Evolutionary conservation across 1,284 basidiomycete species (phyloP), one percentile per base, ranked within the genome.

Genomic region (Takashimella koratensis): DNA sequence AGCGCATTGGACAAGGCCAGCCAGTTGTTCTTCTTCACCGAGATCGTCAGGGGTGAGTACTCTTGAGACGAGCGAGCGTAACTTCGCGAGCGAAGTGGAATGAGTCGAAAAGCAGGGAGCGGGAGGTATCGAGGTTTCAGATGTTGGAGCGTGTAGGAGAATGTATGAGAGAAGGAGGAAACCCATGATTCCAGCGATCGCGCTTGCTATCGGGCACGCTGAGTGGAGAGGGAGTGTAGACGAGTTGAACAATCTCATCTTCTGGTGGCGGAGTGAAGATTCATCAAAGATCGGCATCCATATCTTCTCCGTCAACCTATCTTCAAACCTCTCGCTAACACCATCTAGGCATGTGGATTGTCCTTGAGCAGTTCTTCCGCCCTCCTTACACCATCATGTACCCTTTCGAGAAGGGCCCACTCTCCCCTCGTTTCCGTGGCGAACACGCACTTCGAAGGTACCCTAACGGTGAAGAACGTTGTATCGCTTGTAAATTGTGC

Each of bases 401-500:
- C 63, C 71, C 71, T 23, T 97, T 94, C 70, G 96, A 99, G 79
- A 98, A 98, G 78, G 96, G 96, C 20, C 96, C 96, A 40, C 78
- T 98, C 53, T 96, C 91, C 41, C 94, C 96, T 43, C 90, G 96
- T 60, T 99, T 99, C 83, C 86, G 96, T 74, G 96, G 96, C 54
- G 96, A 99, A 78, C 96, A 99, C 77, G 96, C 96, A n/a, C 79
- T 99, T 62, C 85, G 96, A 57, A 82, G 96, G 70, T 99, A 99
- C 78, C 93, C 96, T 19, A 95, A 89, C 60, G 96, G 96, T 39
- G 96, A 99, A 80, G 96, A 99, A 77, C 85, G 96, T 51, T 99
- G 96, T 79, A 99, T 99, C 62, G 94, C 96, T 40, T 99, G 96
- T 81, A 98, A 98, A 78, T 85, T 99, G 23, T 99, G 96, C 73